Percentiles rank a stretch among this genome's conserved stretches.
Evolutionary conservation across 495 filamentous ascomycete genomes (phyloP).

Genomic region (Penicillium argentinense): DNA sequence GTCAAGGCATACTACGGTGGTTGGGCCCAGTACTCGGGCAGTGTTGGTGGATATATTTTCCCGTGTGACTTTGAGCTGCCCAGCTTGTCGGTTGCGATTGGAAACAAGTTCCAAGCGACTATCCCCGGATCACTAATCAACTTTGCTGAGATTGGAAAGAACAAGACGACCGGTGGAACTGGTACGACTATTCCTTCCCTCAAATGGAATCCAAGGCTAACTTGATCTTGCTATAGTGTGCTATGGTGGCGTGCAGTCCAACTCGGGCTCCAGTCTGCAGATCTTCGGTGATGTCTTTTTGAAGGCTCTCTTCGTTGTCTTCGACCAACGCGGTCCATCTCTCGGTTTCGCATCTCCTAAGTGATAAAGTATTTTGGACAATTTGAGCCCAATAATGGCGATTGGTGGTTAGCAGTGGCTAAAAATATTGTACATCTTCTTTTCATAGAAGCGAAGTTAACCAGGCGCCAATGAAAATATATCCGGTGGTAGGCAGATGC

Average conservation of each 20-base stretch:
- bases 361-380: conserved; percentile 4
- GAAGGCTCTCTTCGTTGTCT: conserved; percentile 76
- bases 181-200: conserved; percentile 27
- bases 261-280: conserved; percentile 54
- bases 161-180: conserved; percentile 37
- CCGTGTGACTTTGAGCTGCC: conserved; percentile 64
- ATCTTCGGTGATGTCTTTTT: conserved; percentile 82
- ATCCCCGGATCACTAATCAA: conserved; percentile 68
- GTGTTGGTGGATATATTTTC: conserved; percentile 63
- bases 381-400: not conserved
- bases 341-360: conserved; percentile 34
- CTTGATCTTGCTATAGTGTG: conserved; percentile 48
- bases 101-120: conserved; percentile 55
- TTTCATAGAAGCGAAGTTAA: conserved; percentile 2
- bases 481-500: too few species aligned
- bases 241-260: conserved; percentile 71
- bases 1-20: conserved; percentile 65
- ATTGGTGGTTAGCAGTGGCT: not conserved
- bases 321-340: conserved; percentile 57
- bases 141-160: conserved; percentile 57
- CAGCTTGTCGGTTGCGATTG: conserved; percentile 65
- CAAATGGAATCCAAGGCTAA: conserved; percentile 37
- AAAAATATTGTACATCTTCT: not conserved
- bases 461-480: too few species aligned
- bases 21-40: conserved; percentile 48